Evolutionary conservation across 23 red algal genomes (phyloP).

Genomic region (Gracilaria gracilis): DNA sequence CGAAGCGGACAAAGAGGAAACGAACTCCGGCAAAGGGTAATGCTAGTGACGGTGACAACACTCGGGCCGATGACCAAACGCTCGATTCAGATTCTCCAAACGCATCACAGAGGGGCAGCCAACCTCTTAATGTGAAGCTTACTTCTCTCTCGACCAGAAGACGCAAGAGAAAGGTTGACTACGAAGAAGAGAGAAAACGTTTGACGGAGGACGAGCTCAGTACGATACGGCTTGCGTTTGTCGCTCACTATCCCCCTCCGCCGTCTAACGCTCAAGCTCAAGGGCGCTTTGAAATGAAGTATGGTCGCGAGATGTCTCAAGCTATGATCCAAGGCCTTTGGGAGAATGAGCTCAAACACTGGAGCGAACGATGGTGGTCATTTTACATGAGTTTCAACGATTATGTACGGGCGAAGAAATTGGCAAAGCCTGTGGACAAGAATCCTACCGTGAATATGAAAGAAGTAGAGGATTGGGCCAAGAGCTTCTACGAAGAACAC

Average conservation of each 20-base stretch:
- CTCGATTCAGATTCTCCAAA: slow-evolving; percentile 23
- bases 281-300: slow-evolving; percentile 51
- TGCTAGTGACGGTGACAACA: not conserved
- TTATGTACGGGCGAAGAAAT: slow-evolving; percentile 34
- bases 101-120: slow-evolving; percentile 40
- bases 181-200: slow-evolving; percentile 11
- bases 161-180: slow-evolving; percentile 22
- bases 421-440: slow-evolving; percentile 26
- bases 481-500: slow-evolving; percentile 50
- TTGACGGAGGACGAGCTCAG: slow-evolving; percentile 37
- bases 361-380: slow-evolving; percentile 76
- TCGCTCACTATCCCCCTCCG: slow-evolving; percentile 43
- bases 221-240: slow-evolving; percentile 48
- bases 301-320: slow-evolving; percentile 55
- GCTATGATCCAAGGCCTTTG: slow-evolving; percentile 64
- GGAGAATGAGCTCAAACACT: slow-evolving; percentile 75
- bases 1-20: not conserved
- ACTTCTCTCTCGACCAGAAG: slow-evolving; percentile 33
- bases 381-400: slow-evolving; percentile 42
- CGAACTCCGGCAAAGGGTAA: not conserved
- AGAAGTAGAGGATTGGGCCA: slow-evolving; percentile 41
- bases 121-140: slow-evolving; percentile 41
- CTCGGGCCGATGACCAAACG: slow-evolving; percentile 20
- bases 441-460: slow-evolving; percentile 34
- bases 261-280: slow-evolving; percentile 58